Evolutionary conservation across 1,139 yeast genomes (phyloP), one percentile per base, ranked within the genome.

Genomic region (Yarrowia galli): DNA sequence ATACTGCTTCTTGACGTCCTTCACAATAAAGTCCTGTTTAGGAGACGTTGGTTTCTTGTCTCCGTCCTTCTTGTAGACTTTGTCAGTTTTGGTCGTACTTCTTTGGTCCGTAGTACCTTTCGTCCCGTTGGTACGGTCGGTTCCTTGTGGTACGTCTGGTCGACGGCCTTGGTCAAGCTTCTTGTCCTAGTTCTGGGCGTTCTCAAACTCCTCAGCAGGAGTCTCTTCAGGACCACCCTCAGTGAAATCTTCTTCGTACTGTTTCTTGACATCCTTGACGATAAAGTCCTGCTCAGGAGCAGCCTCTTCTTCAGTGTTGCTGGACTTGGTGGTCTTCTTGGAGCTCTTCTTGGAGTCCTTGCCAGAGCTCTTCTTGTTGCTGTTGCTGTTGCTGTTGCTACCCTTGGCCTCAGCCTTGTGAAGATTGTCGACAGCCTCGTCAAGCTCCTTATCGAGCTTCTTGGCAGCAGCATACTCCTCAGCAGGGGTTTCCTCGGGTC

Each of bases 1-100:
- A 32, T 38, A 35, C 43, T 23, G 60, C 60, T 53, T 36, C 58
- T 53, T 53, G 32, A 53, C 58, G n/a, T 53, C 58, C 58, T 53
- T 53, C 28, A 53, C 58, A 13, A 53, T 53, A 8, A 53, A 53
- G 43, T 53, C 58, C 43, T 53, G 58, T 32, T 53, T 53, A 9
- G 58, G 58, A 8, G 43, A 7, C 54, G 28, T 48, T 6, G 13
- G 3, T 15, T 28, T 48, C 35, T 23, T 23, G 16, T 16, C n/a
- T n/a, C n/a, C 25, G 20, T 22, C 22, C 38, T 48, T 48, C 35
- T 23, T 23, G 16, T 6, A 28, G n/a, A n/a, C n/a, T n/a, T n/a
- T n/a, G n/a, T n/a, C 15, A 12, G 32, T 43, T n/a, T 43, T 22
- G 45, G 43, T 9, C 20, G n/a, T 38, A 22, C 64, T 56, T 43